Base-by-base conservation (phyloP, 2,329 filamentous ascomycete species). In the Fusarium fujikuroi region DNA sequence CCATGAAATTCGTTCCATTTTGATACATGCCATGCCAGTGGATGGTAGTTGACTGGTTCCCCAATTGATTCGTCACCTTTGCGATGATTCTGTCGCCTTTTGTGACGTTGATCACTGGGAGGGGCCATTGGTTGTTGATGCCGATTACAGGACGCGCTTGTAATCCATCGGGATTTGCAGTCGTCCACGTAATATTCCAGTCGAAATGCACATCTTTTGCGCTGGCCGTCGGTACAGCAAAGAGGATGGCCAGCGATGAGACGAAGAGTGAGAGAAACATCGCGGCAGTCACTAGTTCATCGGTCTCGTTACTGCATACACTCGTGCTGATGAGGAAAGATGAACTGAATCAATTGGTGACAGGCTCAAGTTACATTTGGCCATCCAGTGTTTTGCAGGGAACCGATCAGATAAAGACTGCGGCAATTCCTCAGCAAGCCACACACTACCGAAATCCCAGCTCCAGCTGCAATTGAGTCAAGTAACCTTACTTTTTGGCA, bases 61-160 rank as follows among this genome's bases (percentile, higher is more conserved):
- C 44, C 34, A 60, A 21, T 19, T 53, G 57, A 28, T 60, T 60
- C 21, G 44, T 60, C 6, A 60, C 57, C 2, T 53, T 60, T 14
- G 46, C 57, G 21, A 52, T 37, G 19, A 60, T 60, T 37, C 34
- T 53, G 3, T 60, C 57, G 6, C 57, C 44, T 16, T 39, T 39
- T 21, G 44, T 60, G 57, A 53, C 5, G 25, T 60, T 53, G 34
- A 60, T 53, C 3, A 60, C 44, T 12, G 44, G 57, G 1, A 52
- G 34, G 4, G 57, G 57, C 57, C 44, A 53, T n/a, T 60, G 57
- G 18, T 53, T 39, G 8, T 60, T 60, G n/a, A 63, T 58, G 30
- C 54, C 40, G 8, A 58, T 58, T 12, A 49, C 54, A n/a, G 54
- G 54, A 4, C 54, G 39, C 5, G 30, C 40, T 4, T 49, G 40